Evolutionary conservation across 2,329 filamentous ascomycete genomes (phyloP), one percentile per base, ranked within the genome.

Genomic region (Alternaria infectoria): DNA sequence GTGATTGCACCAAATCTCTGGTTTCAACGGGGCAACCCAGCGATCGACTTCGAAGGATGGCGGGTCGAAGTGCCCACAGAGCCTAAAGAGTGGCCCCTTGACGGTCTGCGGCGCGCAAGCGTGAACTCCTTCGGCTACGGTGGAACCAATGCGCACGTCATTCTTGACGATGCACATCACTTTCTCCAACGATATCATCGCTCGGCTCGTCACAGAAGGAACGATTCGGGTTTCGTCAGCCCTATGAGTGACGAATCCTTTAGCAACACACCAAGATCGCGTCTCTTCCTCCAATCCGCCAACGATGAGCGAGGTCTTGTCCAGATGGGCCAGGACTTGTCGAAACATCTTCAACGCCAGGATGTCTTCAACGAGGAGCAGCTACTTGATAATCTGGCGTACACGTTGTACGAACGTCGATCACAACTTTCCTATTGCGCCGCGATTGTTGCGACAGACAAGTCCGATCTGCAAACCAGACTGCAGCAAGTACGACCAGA

Each of bases 1-100:
- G 66, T 65, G 0, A 73, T 82, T 4, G 76, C 78, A 2, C 70
- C 69, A 2, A 75, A 79, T 30, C 66, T 65, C 5, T 60, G 58
- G 40, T 71, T 70, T 47, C 19, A 62, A 5, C 56, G 54, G 3
- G 54, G 60, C 15, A 72, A 71, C 11, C 60, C 68, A 6, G 57
- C 59, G 9, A 72, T 66, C 17, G 59, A 66, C 5, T 67, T 63
- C 11, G 59, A 69, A 25, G 30, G 26, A 9, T 66, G 63, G 63
- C 43, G 59, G 11, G 4, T 72, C 6, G 40, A 64, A n/a, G 65
- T 71, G 5, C 60, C 67, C 3, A 66, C 63, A 9, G 51, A 67
- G 26, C 36, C 59, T 6, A 62, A 47, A 15, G 43, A 60, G 4
- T 72, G 70, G 70, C 70, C 70, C 6, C 19, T 44, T 13, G 47